phyloP scores from a whole-genome alignment of 2,329 filamentous ascomycete species.

The Shiraia bambusicola region DNA sequence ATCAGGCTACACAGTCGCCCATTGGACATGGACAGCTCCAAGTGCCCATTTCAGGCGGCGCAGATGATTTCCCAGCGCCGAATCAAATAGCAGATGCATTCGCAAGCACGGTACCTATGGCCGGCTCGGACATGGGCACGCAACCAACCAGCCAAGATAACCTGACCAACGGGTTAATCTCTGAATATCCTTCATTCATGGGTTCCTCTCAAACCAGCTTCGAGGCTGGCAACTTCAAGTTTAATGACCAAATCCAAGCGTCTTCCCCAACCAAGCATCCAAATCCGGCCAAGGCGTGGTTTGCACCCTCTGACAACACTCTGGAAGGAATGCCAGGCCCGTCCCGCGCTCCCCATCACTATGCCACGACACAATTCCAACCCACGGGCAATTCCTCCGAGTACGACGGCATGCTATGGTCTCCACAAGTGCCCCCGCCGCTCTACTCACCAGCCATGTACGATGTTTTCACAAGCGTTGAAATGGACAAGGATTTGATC shows the following conservation, averaged over 20 bases:
- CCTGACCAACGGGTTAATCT: not conserved
- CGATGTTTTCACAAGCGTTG: too few species aligned
- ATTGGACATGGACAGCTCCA: not conserved
- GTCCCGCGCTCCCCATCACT: too few species aligned
- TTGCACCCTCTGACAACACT: too few species aligned
- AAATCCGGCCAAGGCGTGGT: too few species aligned
- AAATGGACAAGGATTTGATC: too few species aligned
- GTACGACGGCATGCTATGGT: too few species aligned
- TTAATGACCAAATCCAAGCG: not conserved
- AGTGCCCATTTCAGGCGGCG: not conserved
- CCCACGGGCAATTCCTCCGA: too few species aligned
- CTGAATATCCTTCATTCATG: conserved; percentile 1
- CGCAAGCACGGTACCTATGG: not conserved
- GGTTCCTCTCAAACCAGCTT: conserved; percentile 4
- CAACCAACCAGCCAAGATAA: conserved; percentile 5
- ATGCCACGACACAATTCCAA: too few species aligned
- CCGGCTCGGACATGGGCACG: conserved; percentile 2
- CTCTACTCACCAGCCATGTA: too few species aligned
- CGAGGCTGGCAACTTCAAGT: not conserved
- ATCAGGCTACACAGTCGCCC: not conserved
- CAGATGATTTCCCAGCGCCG: conserved; percentile 1
- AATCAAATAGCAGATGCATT: not conserved
- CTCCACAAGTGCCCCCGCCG: too few species aligned
- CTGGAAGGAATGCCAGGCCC: too few species aligned
- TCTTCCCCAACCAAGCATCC: too few species aligned